These are phyloP conservation scores for Graphiopsis chlorocephala DNA, from an alignment of 2,329 filamentous ascomycete genomes.

Conservation along the genomic window DNA sequence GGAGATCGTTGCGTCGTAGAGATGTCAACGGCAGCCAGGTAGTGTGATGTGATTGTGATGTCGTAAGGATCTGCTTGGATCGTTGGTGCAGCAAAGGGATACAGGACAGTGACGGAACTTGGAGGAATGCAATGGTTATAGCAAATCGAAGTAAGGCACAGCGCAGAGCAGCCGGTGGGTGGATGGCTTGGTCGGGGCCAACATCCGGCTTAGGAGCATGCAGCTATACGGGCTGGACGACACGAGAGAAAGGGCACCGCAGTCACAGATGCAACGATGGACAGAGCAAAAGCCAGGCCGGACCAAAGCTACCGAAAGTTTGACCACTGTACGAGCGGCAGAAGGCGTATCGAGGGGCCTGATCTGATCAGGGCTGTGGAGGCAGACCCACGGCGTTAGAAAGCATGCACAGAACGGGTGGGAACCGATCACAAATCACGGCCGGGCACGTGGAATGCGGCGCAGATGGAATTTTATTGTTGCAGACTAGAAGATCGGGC, in stretches of 20 bases:
- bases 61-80: neutral
- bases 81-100: neutral
- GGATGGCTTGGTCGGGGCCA: conserved; percentile 3
- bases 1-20: neutral
- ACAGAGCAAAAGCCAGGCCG: neutral
- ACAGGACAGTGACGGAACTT: neutral
- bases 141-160: neutral
- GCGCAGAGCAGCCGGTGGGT: neutral
- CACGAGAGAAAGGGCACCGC: neutral
- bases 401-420: neutral
- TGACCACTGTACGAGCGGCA: conserved; percentile 1
- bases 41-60: neutral
- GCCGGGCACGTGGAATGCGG: neutral
- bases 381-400: neutral
- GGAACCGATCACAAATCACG: neutral
- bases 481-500: neutral
- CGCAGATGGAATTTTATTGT: neutral
- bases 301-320: neutral
- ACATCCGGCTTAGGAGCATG: conserved; percentile 5
- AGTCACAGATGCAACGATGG: too few species aligned
- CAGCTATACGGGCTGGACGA: conserved; percentile 1
- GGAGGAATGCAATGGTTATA: neutral
- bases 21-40: neutral
- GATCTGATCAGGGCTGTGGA: neutral
- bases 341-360: neutral